phyloP scores from a whole-genome alignment of 139 green algal genomes.

The Volvox reticuliferus region DNA sequence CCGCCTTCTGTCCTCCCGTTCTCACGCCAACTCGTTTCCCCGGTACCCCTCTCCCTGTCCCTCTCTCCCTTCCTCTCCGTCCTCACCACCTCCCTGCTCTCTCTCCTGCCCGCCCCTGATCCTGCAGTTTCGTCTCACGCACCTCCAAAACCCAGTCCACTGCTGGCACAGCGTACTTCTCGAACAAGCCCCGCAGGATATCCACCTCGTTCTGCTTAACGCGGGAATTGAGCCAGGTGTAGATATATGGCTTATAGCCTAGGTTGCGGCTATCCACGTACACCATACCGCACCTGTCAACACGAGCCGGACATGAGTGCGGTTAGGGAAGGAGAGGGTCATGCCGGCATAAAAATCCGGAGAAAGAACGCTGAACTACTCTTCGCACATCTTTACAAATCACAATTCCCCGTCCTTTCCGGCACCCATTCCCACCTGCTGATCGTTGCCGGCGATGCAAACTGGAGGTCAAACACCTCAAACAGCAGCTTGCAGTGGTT shows the following conservation, averaged over 20 bases:
- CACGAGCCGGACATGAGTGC: slow-evolving; percentile 67
- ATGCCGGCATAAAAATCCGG: too few species aligned
- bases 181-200: slow-evolving; percentile 77
- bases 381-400: too few species aligned
- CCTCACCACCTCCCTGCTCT: neutral
- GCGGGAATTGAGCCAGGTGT: slow-evolving; percentile 77
- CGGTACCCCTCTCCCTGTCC: neutral
- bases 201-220: slow-evolving; percentile 60
- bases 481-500: slow-evolving; percentile 88
- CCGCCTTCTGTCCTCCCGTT: too few species aligned
- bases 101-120: neutral
- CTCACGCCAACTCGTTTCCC: too few species aligned
- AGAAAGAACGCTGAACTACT: too few species aligned
- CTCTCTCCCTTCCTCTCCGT: neutral
- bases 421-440: slow-evolving; percentile 70
- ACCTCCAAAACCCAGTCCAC: slow-evolving; percentile 83
- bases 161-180: slow-evolving; percentile 80
- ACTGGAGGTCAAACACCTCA: slow-evolving; percentile 76
- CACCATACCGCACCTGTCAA: slow-evolving; percentile 90
- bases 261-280: slow-evolving; percentile 92
- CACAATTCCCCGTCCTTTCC: too few species aligned
- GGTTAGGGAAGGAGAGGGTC: too few species aligned
- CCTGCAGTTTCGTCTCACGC: neutral
- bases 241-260: slow-evolving; percentile 85
- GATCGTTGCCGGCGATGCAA: slow-evolving; percentile 80